Conservation (phyloP, 2,329 filamentous ascomycete genomes). For the Talaromyces albobiverticillius region DNA sequence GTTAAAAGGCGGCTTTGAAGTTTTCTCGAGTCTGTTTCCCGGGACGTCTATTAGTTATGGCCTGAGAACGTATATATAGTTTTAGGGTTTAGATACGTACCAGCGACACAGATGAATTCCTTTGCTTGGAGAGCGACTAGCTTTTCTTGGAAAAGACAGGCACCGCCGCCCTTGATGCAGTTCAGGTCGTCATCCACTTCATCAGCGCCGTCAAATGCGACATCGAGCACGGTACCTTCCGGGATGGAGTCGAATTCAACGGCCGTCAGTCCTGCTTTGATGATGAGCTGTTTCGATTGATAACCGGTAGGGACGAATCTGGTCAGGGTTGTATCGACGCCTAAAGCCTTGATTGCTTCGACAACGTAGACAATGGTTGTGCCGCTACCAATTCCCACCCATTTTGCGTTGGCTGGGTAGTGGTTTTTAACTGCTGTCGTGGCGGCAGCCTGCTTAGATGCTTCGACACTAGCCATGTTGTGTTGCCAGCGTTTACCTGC, state of each 20-base stretch:
- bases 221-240: conserved; percentile 65
- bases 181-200: conserved; percentile 94
- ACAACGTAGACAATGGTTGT: conserved; percentile 67
- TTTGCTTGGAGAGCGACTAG: conserved; percentile 80
- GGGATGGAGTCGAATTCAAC: conserved; percentile 76
- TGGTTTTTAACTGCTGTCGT: conserved; percentile 58
- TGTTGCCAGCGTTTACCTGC: not conserved
- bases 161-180: conserved; percentile 95
- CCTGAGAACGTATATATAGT: not conserved
- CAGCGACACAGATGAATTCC: conserved; percentile 84
- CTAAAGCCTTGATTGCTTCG: conserved; percentile 58
- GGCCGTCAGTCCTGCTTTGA: conserved; percentile 71
- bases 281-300: conserved; percentile 84
- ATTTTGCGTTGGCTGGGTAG: conserved; percentile 56
- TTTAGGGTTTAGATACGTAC: conserved; percentile 41
- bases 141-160: conserved; percentile 98
- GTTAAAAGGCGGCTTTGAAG: conserved; percentile 70
- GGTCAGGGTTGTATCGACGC: conserved; percentile 55
- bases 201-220: conserved; percentile 94
- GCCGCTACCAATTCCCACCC: conserved; percentile 64
- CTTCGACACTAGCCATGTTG: conserved; percentile 48
- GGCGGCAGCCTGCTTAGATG: conserved; percentile 60
- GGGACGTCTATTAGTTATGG: not conserved
- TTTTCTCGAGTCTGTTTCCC: conserved; percentile 75
- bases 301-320: conserved; percentile 90